phyloP scores from a whole-genome alignment of 1,139 yeast genomes.

The Protomyces inouyei region DNA sequence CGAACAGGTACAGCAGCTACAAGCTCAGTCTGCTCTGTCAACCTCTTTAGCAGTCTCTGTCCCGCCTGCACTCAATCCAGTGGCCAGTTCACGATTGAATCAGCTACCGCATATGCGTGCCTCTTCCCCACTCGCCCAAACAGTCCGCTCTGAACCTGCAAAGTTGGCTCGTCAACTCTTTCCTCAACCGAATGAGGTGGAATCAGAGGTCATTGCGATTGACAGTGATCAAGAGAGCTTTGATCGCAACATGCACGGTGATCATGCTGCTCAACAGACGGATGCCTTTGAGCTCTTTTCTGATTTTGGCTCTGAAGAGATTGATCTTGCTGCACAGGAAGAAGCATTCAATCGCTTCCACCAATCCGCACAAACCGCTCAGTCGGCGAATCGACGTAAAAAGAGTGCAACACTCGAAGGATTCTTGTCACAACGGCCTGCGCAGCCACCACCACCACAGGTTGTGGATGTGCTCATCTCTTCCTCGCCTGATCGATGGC shows the following conservation, averaged over 20 bases:
- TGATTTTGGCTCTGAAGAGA: neutral
- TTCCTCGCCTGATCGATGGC: constrained; percentile 1
- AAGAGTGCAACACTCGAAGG: neutral
- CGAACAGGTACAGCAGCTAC: neutral
- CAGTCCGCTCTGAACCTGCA: neutral
- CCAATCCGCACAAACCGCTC: neutral
- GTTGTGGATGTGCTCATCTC: neutral
- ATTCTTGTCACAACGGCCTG: neutral
- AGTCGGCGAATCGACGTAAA: neutral
- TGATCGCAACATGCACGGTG: neutral
- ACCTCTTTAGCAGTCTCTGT: neutral
- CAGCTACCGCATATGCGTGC: neutral
- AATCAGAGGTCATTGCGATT: constrained; percentile 4
- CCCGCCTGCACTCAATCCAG: neutral
- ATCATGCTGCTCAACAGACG: neutral
- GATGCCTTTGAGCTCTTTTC: constrained; percentile 1
- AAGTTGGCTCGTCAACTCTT: constrained; percentile 1
- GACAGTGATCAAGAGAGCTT: constrained; percentile 9
- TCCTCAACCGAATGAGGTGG: neutral
- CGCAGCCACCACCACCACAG: neutral
- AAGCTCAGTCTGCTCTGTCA: neutral
- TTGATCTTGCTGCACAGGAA: neutral
- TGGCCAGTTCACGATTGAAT: neutral
- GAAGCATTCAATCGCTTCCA: neutral
- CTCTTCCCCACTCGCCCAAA: neutral